Evolutionary conservation across 2,329 filamentous ascomycete species (phyloP).

Genomic region (Diaporthe ampelina): DNA sequence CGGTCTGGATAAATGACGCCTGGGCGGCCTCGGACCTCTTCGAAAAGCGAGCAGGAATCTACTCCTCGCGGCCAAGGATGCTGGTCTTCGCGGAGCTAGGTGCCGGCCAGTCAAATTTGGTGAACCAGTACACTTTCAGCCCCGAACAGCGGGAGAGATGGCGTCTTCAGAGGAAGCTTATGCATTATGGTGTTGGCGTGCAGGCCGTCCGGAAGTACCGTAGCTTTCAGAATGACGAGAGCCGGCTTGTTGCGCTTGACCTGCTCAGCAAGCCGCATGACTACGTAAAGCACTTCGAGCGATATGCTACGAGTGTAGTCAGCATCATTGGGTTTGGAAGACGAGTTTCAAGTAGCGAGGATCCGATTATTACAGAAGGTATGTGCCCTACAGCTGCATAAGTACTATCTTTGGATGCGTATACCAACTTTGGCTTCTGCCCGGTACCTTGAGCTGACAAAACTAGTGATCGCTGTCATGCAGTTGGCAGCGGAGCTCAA

Average conservation of each 20-base stretch:
- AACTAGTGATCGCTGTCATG: constrained; percentile 66
- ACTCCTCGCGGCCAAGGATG: constrained; percentile 65
- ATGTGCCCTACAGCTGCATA: background rate
- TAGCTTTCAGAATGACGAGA: constrained; percentile 70
- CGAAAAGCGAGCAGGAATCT: constrained; percentile 65
- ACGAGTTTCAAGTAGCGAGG: constrained; percentile 62
- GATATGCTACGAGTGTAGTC: constrained; percentile 66
- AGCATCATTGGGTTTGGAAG: constrained; percentile 70
- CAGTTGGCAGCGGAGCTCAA: constrained; percentile 70
- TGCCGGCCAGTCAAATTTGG: constrained; percentile 57
- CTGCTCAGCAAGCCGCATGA: constrained; percentile 58
- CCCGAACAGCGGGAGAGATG: constrained; percentile 57
- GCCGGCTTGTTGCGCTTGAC: constrained; percentile 66
- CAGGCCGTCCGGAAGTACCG: constrained; percentile 69
- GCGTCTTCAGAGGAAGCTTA: constrained; percentile 63
- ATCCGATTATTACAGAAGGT: constrained; percentile 69
- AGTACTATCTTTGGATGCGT: background rate
- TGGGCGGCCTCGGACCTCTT: constrained; percentile 67
- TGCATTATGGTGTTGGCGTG: constrained; percentile 65
- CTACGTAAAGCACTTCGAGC: constrained; percentile 67
- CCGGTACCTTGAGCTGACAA: background rate
- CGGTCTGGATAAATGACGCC: constrained; percentile 63
- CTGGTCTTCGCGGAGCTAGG: constrained; percentile 62
- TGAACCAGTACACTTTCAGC: constrained; percentile 59
- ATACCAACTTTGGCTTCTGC: background rate